A percentile compares a stretch with the other conserved stretches of the same genome.
phyloP scores from a whole-genome alignment of 768 basidiomycete genomes.

The Cystobasidium tubakii region DNA sequence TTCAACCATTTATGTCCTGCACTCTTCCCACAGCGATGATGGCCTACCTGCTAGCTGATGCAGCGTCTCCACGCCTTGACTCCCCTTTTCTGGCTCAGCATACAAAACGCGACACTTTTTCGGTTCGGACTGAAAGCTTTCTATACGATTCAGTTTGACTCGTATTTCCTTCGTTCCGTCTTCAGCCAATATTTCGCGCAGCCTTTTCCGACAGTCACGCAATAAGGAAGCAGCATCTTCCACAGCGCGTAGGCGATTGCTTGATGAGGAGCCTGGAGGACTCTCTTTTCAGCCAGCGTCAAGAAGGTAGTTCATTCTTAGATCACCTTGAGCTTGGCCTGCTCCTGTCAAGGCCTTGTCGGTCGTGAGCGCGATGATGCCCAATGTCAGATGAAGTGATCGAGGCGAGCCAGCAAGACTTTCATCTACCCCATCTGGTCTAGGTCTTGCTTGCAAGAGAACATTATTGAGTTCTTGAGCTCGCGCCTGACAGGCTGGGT shows the following conservation, averaged over 20 bases:
- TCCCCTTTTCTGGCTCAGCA: constrained; percentile 19
- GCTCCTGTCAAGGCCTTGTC: background rate
- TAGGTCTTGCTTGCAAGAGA: background rate
- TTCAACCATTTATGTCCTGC: background rate
- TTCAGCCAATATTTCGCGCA: background rate
- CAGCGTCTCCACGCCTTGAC: background rate
- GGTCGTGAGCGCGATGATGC: constrained; percentile 4
- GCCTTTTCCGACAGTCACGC: background rate
- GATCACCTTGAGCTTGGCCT: background rate
- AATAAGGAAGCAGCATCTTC: constrained; percentile 12
- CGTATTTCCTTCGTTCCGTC: background rate
- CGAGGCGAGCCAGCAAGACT: background rate
- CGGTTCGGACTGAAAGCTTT: constrained; percentile 20
- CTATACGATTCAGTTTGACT: background rate
- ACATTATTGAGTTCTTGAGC: background rate
- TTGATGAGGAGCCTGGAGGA: background rate
- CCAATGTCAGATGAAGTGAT: constrained; percentile 14
- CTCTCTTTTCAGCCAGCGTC: background rate
- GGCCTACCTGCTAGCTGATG: constrained; percentile 3
- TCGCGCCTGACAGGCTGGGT: constrained; percentile 8
- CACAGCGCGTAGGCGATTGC: background rate
- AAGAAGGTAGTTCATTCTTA: too few species aligned
- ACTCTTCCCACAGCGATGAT: background rate
- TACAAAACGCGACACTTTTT: constrained; percentile 24
- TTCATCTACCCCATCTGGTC: constrained; percentile 22